Evolutionary conservation across 306 rosid species (phyloP).

Genomic region (Lotus japonicus): DNA sequence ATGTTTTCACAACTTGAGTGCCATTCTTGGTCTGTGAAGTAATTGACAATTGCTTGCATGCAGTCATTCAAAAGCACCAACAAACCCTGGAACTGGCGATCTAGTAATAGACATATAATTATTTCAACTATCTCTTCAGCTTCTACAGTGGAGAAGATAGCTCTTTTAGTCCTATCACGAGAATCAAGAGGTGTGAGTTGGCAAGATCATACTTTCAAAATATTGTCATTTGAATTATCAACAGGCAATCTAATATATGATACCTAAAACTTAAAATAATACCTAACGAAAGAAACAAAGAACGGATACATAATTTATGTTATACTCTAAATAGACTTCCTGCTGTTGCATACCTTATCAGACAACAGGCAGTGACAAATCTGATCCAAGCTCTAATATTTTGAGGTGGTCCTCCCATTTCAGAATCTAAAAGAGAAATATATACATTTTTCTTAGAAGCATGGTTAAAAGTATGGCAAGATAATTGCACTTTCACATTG

Average conservation of each 20-base stretch:
- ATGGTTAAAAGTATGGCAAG: not conserved
- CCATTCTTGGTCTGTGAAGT: slow-evolving; percentile 80
- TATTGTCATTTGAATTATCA: not conserved
- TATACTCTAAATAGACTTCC: not conserved
- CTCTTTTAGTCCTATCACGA: slow-evolving; percentile 49
- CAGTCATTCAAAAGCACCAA: slow-evolving; percentile 54
- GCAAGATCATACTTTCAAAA: not conserved
- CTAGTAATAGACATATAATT: slow-evolving; percentile 62
- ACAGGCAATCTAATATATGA: not conserved
- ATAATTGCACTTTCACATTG: slow-evolving; percentile 3
- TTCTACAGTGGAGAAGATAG: slow-evolving; percentile 58
- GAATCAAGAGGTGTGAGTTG: slow-evolving; percentile 7
- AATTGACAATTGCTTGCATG: slow-evolving; percentile 54
- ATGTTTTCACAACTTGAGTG: slow-evolving; percentile 57
- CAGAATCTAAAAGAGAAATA: slow-evolving; percentile 48
- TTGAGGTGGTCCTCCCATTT: slow-evolving; percentile 57
- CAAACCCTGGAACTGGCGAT: slow-evolving; percentile 75
- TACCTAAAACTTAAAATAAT: slow-evolving; percentile 5
- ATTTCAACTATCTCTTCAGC: slow-evolving; percentile 73
- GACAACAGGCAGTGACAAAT: slow-evolving; percentile 55
- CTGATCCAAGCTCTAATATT: slow-evolving; percentile 74
- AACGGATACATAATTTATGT: not conserved
- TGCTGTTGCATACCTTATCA: slow-evolving; percentile 43
- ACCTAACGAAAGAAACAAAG: not conserved
- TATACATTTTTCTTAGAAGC: slow-evolving; percentile 17